Percentiles rank a stretch among this genome's conserved stretches.
Conservation (phyloP, 495 filamentous ascomycete genomes). For the Aspergillus sclerotiicarbonarius region DNA sequence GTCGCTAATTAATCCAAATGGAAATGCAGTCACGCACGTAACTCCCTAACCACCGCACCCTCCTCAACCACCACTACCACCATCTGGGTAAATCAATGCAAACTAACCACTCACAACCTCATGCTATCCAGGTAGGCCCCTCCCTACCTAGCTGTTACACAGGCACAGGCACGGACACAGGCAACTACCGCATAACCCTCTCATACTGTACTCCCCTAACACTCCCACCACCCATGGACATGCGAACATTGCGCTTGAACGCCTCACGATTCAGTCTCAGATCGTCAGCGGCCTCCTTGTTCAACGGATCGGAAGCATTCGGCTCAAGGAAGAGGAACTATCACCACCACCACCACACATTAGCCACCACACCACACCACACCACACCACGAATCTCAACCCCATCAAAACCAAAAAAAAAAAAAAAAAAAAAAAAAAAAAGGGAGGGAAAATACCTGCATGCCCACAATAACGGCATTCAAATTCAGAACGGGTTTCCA, state of each 20-base stretch:
- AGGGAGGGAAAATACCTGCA: conserved; percentile 59
- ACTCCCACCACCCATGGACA: conserved; percentile 76
- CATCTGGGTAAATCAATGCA: background rate
- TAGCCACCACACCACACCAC: background rate
- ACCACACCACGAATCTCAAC: background rate
- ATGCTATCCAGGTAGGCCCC: background rate
- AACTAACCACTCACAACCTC: background rate
- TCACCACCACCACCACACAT: background rate
- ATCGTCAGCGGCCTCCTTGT: conserved; percentile 96
- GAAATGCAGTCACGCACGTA: conserved; percentile 10
- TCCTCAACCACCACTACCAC: background rate
- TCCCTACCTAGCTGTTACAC: background rate
- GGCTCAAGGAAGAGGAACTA: conserved; percentile 97
- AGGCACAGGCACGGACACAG: background rate
- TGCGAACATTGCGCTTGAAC: conserved; percentile 88
- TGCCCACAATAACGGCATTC: conserved; percentile 92
- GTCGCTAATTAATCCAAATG: conserved; percentile 24
- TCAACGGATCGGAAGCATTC: conserved; percentile 93
- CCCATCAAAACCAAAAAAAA: background rate
- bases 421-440: conserved; percentile 5
- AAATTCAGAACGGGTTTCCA: conserved; percentile 98
- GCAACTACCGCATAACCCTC: conserved; percentile 52
- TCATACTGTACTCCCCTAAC: conserved; percentile 74
- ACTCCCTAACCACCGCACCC: background rate
- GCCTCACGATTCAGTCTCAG: conserved; percentile 75